A percentile compares a stretch with the other conserved stretches of the same genome.
Evolutionary conservation across 2,329 filamentous ascomycete genomes (phyloP).

Genomic region (Ophiobolus disseminans): DNA sequence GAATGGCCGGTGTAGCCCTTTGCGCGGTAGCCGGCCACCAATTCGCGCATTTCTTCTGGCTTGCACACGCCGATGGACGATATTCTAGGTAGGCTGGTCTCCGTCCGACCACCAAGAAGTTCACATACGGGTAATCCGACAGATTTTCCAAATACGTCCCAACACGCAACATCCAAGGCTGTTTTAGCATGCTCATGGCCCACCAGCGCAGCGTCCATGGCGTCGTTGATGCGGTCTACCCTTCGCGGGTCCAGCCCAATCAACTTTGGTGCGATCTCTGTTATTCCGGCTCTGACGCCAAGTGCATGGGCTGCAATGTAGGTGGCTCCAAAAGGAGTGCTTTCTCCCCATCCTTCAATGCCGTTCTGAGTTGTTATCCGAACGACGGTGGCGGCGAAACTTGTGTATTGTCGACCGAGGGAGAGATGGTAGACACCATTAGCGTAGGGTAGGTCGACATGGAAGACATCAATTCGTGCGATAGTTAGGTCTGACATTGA

Average conservation of each 20-base stretch:
- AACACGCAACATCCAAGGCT: constrained; percentile 27
- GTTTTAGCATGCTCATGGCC: constrained; percentile 33
- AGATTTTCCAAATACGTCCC: no score
- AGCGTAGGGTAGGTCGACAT: constrained; percentile 26
- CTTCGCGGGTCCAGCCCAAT: constrained; percentile 34
- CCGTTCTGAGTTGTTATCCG: constrained; percentile 28
- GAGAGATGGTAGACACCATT: constrained; percentile 22
- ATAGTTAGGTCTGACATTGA: no score
- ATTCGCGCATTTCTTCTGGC: no score
- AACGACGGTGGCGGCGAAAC: constrained; percentile 35
- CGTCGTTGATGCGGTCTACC: constrained; percentile 38
- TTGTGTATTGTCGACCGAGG: constrained; percentile 22
- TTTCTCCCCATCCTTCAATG: constrained; percentile 37
- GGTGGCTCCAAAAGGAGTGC: constrained; percentile 28
- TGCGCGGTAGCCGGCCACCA: no score
- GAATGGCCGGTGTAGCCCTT: no score
- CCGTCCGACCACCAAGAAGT: no score
- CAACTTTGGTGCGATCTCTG: constrained; percentile 28
- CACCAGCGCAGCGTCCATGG: constrained; percentile 30
- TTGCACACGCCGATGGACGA: no score
- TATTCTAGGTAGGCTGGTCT: no score
- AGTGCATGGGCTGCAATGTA: constrained; percentile 30
- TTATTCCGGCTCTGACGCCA: constrained; percentile 31
- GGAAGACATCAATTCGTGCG: constrained; percentile 35
- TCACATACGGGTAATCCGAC: no score